Evolutionary conservation across 1,284 basidiomycete genomes (phyloP).

Genomic region (Apiotrichum porosum): DNA sequence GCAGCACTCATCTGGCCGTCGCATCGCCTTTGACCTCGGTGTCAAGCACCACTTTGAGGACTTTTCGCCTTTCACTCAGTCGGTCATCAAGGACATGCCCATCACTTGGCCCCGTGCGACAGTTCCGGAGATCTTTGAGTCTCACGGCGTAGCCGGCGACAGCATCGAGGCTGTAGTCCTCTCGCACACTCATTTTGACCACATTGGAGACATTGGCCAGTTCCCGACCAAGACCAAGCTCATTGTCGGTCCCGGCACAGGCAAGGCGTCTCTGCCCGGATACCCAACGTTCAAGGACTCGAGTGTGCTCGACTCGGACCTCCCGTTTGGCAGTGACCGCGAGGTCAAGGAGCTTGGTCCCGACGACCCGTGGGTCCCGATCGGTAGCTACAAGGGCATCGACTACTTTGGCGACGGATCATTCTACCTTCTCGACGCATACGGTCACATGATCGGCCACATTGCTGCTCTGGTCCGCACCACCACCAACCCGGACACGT

Average conservation of each 20-base stretch:
- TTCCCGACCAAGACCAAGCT: constrained; percentile 15
- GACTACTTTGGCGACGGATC: constrained; percentile 21
- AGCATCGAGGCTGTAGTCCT: constrained; percentile 10
- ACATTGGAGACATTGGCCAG: constrained; percentile 17
- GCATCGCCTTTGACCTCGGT: constrained; percentile 13
- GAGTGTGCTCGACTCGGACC: constrained; percentile 9
- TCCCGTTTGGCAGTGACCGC: constrained; percentile 11
- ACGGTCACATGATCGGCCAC: constrained; percentile 19
- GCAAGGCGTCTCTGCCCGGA: constrained; percentile 10
- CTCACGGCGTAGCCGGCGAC: constrained; percentile 4
- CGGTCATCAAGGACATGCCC: constrained; percentile 9
- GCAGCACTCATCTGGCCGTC: constrained; percentile 1
- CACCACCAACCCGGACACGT: constrained; percentile 9
- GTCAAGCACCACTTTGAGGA: constrained; percentile 12
- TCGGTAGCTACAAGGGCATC: constrained; percentile 9
- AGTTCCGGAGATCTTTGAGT: constrained; percentile 2
- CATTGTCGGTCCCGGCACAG: constrained; percentile 8
- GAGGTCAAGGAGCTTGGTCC: constrained; percentile 10
- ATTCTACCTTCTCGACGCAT: constrained; percentile 17
- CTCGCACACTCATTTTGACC: constrained; percentile 17
- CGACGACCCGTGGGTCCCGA: constrained; percentile 6
- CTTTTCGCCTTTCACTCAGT: constrained; percentile 15
- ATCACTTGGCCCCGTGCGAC: constrained; percentile 4
- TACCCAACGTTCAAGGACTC: constrained; percentile 12
- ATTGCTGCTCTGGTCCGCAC: constrained; percentile 18